Evolutionary conservation across 2,329 filamentous ascomycete species (phyloP), one percentile per base, ranked within the genome.

Genomic region (Botrytis medusae): DNA sequence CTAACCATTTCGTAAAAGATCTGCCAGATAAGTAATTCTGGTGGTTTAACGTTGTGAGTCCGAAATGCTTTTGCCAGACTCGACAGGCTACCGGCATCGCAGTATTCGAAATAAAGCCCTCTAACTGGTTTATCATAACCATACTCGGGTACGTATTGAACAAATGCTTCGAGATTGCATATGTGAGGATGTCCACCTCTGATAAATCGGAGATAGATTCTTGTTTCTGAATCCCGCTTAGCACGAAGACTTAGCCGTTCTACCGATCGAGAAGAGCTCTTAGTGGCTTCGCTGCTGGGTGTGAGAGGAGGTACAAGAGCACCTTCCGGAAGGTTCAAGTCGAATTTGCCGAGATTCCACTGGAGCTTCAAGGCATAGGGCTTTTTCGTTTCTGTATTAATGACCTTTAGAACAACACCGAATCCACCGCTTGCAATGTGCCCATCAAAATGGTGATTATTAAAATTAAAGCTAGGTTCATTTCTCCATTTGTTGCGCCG

Each of bases 81-180:
- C 20, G 32, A 25, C 6, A 72, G 12, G 46, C 4, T 72, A 18
- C 70, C 60, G 0, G 25, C 32, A 12, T 72, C 61, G 34, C 60
- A 65, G 16, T 67, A 46, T 44, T 72, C 70, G 25, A 72, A 72
- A n/a, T 54, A 72, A 16, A 67, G 70, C 7, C 44, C 70, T 25
- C 65, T 8, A 1, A 40, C 67, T 14, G 29, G 29, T 32, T 68
- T 29, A 1, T 46, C 64, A 22, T 22, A 6, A 1, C 48, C 16
- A 4, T 68, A n/a, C 22, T 29, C 64, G 14, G 64, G 64, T 42
- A 10, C 29, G 57, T 63, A 67, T 54, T 72, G 44, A 63, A 65
- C 44, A 16, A 54, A 72, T 20, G 61, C 70, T 42, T 65, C 60
- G n/a, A 67, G 61, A 44, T 64, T 67, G 22, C 51, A 62, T 12